Evolutionary conservation across 352 stramenopile species (phyloP), one percentile per base, ranked within the genome.

Genomic region (Phytopythium mirpurense): DNA sequence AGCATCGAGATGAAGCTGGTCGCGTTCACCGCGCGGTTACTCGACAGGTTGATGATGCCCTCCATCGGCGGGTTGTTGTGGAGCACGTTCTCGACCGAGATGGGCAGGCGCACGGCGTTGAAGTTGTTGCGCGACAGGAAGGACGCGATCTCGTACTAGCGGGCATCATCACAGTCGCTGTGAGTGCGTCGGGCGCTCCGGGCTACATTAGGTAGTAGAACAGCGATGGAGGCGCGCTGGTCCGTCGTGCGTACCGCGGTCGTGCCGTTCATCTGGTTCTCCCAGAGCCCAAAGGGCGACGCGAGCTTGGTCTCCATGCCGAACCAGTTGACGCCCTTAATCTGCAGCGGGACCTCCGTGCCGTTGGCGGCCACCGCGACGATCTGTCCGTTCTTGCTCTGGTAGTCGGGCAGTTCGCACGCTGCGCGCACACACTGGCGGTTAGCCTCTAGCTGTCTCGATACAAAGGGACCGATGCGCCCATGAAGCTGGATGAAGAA

Each of bases 121-220:
- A 93, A 93, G n/a, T 90, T 90, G 70, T 93, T 83, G 51, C 76
- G 63, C n/a, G 71, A 60, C 40, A 91, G 54, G 62, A 93, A 93
- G 16, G 76, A 66, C 5, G 80, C 83, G 34, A 93, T 78, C 35
- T 90, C 76, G 59, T 88, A 90, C 32, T 51, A n/a, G n/a, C n/a
- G n/a, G n/a, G n/a, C n/a, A n/a, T n/a, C n/a, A n/a, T n/a, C n/a
- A n/a, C n/a, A n/a, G n/a, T n/a, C n/a, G n/a, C n/a, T n/a, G n/a
- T n/a, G n/a, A n/a, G n/a, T n/a, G n/a, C n/a, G n/a, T n/a, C n/a
- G n/a, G n/a, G n/a, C n/a, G n/a, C n/a, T n/a, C n/a, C n/a, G n/a
- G n/a, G n/a, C n/a, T n/a, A n/a, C n/a, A n/a, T n/a, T n/a, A n/a
- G n/a, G n/a, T n/a, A n/a, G n/a, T n/a, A n/a, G n/a, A n/a, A n/a